Percentiles rank a stretch among this genome's conserved stretches.
Conservation (phyloP, 1,139 yeast species). For the Suhomyces panamericanus region DNA sequence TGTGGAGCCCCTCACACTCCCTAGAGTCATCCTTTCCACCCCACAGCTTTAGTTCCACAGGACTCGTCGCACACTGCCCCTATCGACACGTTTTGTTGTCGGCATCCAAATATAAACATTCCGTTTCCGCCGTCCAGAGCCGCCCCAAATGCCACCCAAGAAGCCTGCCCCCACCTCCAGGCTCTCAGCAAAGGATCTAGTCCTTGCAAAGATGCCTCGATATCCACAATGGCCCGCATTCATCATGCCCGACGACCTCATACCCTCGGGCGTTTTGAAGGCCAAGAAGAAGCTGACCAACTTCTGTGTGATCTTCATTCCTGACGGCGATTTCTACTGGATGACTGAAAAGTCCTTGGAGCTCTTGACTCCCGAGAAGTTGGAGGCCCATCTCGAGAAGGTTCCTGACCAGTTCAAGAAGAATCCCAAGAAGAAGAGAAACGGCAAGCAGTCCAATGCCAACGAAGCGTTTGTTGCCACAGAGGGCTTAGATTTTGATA, state of each 20-base stretch:
- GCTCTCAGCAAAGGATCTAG: slow-evolving; percentile 39
- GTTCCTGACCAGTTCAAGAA: slow-evolving; percentile 27
- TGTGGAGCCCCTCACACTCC: background rate
- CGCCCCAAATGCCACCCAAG: slow-evolving; percentile 30
- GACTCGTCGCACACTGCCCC: background rate
- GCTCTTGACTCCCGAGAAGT: slow-evolving; percentile 30
- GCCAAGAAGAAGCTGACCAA: slow-evolving; percentile 42
- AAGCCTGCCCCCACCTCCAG: slow-evolving; percentile 17
- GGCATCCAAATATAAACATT: slow-evolving; percentile 1
- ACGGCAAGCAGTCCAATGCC: slow-evolving; percentile 34
- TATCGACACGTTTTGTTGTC: slow-evolving; percentile 1
- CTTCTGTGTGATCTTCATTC: slow-evolving; percentile 48
- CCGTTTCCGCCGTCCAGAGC: background rate
- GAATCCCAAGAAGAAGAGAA: slow-evolving; percentile 22
- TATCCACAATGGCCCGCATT: slow-evolving; percentile 54
- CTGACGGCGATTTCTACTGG: slow-evolving; percentile 53
- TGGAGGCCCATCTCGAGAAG: slow-evolving; percentile 30
- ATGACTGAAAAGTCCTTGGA: slow-evolving; percentile 43
- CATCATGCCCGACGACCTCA: slow-evolving; percentile 43
- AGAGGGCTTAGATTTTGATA: slow-evolving; percentile 38
- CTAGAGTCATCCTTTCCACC: background rate
- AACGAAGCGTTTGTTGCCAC: slow-evolving; percentile 46
- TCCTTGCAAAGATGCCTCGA: slow-evolving; percentile 50
- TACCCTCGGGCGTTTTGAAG: slow-evolving; percentile 39
- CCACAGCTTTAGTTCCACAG: no score